Base-by-base conservation (phyloP, 1,139 yeast genomes). In the Sugiyamaella neomexicana region DNA sequence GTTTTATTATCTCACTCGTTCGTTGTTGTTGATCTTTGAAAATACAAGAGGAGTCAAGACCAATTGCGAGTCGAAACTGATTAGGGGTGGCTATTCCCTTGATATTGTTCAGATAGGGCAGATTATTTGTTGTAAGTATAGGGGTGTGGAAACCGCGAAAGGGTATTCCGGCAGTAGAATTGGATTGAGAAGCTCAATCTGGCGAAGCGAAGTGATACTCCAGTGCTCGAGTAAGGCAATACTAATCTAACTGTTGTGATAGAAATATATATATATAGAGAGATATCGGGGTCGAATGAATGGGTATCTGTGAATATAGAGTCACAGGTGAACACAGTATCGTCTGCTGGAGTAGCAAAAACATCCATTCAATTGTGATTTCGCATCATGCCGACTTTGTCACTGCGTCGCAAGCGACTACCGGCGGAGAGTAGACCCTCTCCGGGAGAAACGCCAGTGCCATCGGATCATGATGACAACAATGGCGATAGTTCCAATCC, bases 341-440 rank as follows among this genome's bases (percentile, higher is more conserved):
- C 34, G 34, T 29, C 8, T 29, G 34, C 34, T 29, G 34, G 34
- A 29, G 34, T 29, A 29, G 34, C 10, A 29, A 29, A 29, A 4
- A 29, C n/a, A 29, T 7, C 34, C 25, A 7, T 29, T 9, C 34
- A 29, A 29, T 29, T 29, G 34, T 29, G n/a, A 9, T 34, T 34
- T 34, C 17, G 32, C 10, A 20, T 17, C 20, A 58, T 58, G 61
- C 61, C 61, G 29, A 48, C 58, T 17, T 49, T 58, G 31, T 58
- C 60, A 52, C 57, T 58, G 32, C 55, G 60, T 50, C 58, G 61
- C 15, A 58, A 57, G 37, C 52, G 55, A 55, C 50, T 27, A 8
- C 46, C 32, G 20, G 36, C 12, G 23, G 51, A 47, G 13, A 34
- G 6, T 25, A n/a, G 29, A 2, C 29, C 32, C 6, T 16, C 47